Evolutionary conservation across 352 stramenopile genomes (phyloP).

Genomic region (Globisporangium sylvaticum): DNA sequence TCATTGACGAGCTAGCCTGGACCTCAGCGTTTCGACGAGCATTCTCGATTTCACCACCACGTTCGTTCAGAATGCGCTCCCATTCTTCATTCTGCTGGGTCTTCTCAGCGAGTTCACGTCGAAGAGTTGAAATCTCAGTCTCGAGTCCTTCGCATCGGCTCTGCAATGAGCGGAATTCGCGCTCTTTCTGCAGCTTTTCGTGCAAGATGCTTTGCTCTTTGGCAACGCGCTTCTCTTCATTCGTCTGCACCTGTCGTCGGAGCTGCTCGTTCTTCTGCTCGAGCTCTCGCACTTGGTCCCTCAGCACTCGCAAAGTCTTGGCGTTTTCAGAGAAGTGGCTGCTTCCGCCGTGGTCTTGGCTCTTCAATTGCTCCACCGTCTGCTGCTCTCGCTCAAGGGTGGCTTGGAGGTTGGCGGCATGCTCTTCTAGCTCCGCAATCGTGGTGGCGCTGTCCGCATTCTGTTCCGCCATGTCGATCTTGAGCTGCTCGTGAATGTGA

Average conservation of each 20-base stretch:
- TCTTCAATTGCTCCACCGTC: conserved; percentile 46
- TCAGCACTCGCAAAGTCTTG: conserved; percentile 18
- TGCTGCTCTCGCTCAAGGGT: conserved; percentile 54
- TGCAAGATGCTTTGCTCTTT: conserved; percentile 48
- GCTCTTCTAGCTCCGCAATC: conserved; percentile 38
- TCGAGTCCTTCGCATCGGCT: conserved; percentile 24
- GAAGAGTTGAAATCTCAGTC: conserved; percentile 19
- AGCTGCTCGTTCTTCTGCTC: conserved; percentile 32
- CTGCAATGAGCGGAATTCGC: conserved; percentile 38
- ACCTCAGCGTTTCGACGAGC: conserved; percentile 31
- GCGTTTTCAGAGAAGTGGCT: conserved; percentile 20
- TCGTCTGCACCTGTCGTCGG: conserved; percentile 32
- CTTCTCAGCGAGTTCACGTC: conserved; percentile 20
- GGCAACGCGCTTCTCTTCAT: conserved; percentile 28
- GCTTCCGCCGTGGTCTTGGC: conserved; percentile 26
- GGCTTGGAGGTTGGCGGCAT: conserved; percentile 54
- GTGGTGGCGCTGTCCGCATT: conserved; percentile 31
- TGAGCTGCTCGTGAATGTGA: conserved; percentile 32
- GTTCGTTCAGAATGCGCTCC: conserved; percentile 35
- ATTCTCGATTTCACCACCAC: conserved; percentile 40
- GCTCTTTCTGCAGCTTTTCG: conserved; percentile 49
- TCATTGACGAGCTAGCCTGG: conserved; percentile 32
- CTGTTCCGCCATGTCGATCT: conserved; percentile 24
- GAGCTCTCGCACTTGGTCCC: conserved; percentile 23
- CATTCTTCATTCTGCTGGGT: conserved; percentile 23